A percentile compares a stretch with the other conserved stretches of the same genome.
Conservation (phyloP, 1,284 basidiomycete species). For the Cryptococcus sp. region DNA sequence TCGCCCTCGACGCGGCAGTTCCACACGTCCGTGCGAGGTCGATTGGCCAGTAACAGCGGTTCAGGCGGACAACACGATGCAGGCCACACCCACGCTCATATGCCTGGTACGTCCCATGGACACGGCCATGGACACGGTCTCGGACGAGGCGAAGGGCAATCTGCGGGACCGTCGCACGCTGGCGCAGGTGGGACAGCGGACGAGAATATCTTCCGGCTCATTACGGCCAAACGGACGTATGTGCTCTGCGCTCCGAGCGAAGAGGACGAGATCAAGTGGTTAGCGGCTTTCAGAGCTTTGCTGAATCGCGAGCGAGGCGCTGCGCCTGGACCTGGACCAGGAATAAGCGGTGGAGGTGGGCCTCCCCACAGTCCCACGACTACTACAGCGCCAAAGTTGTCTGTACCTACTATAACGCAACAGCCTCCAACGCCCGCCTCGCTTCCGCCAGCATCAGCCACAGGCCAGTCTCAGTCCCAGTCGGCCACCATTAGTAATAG, state of each 20-base stretch:
- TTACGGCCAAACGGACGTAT: slow-evolving; percentile 88
- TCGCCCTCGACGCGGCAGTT: slow-evolving; percentile 14
- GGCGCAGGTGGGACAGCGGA: slow-evolving; percentile 13
- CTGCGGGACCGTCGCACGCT: neutral
- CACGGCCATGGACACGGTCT: neutral
- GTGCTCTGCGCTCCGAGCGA: slow-evolving; percentile 92
- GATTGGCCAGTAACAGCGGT: slow-evolving; percentile 3
- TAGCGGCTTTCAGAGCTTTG: slow-evolving; percentile 88
- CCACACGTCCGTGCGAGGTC: slow-evolving; percentile 15
- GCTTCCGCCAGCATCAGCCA: neutral
- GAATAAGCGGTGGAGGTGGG: neutral
- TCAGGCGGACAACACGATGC: slow-evolving; percentile 2
- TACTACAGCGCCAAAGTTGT: no score
- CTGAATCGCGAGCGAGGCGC: slow-evolving; percentile 57
- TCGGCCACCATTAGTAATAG: no score
- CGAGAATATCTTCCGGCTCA: slow-evolving; percentile 85
- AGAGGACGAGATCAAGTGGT: slow-evolving; percentile 98
- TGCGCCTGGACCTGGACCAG: slow-evolving; percentile 4
- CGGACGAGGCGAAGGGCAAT: no score
- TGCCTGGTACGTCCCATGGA: neutral
- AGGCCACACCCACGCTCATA: neutral
- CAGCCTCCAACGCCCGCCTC: slow-evolving; percentile 42
- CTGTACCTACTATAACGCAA: slow-evolving; percentile 36
- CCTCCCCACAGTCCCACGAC: neutral
- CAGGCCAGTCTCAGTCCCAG: no score